Percentiles rank a stretch among this genome's conserved stretches.
These are phyloP conservation scores for Wallacemonas rigidus DNA, from an alignment of 208 protist species.

Conservation along the genomic window DNA sequence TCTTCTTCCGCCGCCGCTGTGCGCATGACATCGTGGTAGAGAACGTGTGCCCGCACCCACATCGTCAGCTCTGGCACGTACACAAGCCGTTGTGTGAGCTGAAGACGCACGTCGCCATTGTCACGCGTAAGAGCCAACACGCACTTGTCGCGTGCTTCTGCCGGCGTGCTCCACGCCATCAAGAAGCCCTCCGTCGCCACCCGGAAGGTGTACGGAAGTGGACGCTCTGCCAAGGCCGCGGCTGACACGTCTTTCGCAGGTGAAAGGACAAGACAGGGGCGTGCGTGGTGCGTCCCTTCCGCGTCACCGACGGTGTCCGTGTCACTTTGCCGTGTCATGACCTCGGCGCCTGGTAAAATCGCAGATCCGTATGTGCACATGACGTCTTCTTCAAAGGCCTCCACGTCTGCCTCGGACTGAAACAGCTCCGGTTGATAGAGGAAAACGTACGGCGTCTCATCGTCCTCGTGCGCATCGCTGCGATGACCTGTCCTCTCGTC, in stretches of 20 bases:
- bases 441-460: conserved; percentile 31
- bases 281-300: too few species aligned
- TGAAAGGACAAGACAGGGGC: too few species aligned
- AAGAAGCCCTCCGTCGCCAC: conserved; percentile 46
- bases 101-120: conserved; percentile 12
- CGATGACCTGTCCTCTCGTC: too few species aligned
- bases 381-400: conserved; percentile 41
- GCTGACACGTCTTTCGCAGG: too few species aligned
- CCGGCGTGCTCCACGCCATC: conserved; percentile 48
- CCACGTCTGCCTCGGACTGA: conserved; percentile 27
- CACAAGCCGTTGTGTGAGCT: conserved; percentile 34
- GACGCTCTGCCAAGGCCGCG: too few species aligned
- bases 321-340: conserved; percentile 9
- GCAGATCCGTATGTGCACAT: conserved; percentile 42
- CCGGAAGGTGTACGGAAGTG: conserved; percentile 17
- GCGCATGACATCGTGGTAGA: conserved; percentile 25
- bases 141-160: conserved; percentile 32
- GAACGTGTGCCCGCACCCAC: conserved; percentile 50
- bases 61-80: conserved; percentile 54
- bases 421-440: conserved; percentile 56
- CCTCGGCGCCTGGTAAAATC: conserved; percentile 40
- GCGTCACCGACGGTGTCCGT: too few species aligned
- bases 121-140: conserved; percentile 26
- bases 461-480: too few species aligned
- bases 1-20: not conserved